Evolutionary conservation across 2,329 filamentous ascomycete species (phyloP).

Genomic region (Mycosphaerella sp.): DNA sequence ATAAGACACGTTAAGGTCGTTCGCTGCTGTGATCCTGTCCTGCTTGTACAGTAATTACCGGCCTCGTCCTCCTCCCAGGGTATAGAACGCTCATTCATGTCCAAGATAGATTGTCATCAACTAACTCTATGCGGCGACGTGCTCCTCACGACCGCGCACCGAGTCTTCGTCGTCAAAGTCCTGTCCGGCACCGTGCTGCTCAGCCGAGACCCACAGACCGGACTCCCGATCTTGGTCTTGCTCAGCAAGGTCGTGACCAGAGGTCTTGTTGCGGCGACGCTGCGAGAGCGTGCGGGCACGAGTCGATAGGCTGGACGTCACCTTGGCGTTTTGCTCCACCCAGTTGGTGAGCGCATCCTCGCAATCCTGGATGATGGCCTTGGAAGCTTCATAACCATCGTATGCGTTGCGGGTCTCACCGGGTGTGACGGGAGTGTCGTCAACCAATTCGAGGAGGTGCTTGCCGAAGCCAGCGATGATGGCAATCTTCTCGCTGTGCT

Average conservation of each 20-base stretch:
- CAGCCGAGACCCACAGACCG: conserved; percentile 71
- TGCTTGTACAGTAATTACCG: conserved; percentile 22
- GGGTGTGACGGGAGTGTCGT: conserved; percentile 93
- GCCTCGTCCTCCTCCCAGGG: conserved; percentile 23
- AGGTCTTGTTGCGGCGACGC: conserved; percentile 60
- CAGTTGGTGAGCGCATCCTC: conserved; percentile 97
- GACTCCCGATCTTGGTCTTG: conserved; percentile 73
- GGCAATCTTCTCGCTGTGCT: conserved; percentile 97
- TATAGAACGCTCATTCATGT: conserved; percentile 6
- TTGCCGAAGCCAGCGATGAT: conserved; percentile 98
- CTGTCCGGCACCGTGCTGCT: conserved; percentile 55
- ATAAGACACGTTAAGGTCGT: conserved; percentile 20
- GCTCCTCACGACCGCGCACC: conserved; percentile 44
- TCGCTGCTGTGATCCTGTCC: conserved; percentile 19
- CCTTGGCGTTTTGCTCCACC: conserved; percentile 83
- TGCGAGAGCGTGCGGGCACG: conserved; percentile 83
- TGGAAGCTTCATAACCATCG: conserved; percentile 96
- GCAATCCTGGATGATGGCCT: conserved; percentile 98
- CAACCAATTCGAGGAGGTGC: conserved; percentile 92
- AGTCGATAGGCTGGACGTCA: conserved; percentile 78
- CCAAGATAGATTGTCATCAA: neutral
- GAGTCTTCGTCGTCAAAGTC: conserved; percentile 56
- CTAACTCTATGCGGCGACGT: conserved; percentile 22
- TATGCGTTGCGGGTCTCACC: conserved; percentile 94
- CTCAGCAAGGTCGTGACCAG: conserved; percentile 72